phyloP scores from a whole-genome alignment of 2,329 filamentous ascomycete species.

The Zasmidium cellare region DNA sequence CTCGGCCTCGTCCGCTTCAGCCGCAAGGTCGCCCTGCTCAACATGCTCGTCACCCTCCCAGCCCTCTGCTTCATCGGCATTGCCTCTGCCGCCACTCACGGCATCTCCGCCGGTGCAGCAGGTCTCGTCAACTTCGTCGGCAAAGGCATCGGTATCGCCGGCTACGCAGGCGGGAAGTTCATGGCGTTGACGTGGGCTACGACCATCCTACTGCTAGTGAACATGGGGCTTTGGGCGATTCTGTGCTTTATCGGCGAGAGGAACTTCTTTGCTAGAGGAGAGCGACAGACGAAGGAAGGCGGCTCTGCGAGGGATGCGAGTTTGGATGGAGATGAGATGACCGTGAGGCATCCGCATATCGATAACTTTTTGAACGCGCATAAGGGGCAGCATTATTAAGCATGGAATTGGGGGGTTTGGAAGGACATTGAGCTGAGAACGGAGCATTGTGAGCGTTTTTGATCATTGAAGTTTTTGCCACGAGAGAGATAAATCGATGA shows the following conservation, averaged over 20 bases:
- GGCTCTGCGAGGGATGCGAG: neutral
- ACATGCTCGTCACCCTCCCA: constrained; percentile 50
- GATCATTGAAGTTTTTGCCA: too few species aligned
- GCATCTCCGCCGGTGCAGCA: constrained; percentile 56
- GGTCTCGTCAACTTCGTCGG: constrained; percentile 56
- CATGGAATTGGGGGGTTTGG: too few species aligned
- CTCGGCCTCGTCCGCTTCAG: constrained; percentile 42
- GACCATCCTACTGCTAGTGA: constrained; percentile 36
- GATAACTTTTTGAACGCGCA: neutral
- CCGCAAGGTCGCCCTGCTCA: constrained; percentile 47
- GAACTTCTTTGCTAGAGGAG: neutral
- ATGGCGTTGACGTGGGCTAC: constrained; percentile 61
- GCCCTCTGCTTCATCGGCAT: constrained; percentile 63
- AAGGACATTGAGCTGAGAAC: too few species aligned
- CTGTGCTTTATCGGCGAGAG: constrained; percentile 14
- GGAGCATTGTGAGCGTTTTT: too few species aligned
- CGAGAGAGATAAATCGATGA: too few species aligned
- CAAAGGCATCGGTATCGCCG: constrained; percentile 49
- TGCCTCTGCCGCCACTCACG: constrained; percentile 73
- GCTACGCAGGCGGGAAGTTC: constrained; percentile 55
- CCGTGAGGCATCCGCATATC: constrained; percentile 3
- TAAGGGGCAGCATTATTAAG: neutral
- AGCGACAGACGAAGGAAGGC: neutral
- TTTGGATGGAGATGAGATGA: constrained; percentile 2
- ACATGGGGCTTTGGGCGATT: constrained; percentile 18